These are phyloP conservation scores for Aspergillus sp. DNA, from an alignment of 2,329 filamentous ascomycete genomes.

Conservation along the genomic window DNA sequence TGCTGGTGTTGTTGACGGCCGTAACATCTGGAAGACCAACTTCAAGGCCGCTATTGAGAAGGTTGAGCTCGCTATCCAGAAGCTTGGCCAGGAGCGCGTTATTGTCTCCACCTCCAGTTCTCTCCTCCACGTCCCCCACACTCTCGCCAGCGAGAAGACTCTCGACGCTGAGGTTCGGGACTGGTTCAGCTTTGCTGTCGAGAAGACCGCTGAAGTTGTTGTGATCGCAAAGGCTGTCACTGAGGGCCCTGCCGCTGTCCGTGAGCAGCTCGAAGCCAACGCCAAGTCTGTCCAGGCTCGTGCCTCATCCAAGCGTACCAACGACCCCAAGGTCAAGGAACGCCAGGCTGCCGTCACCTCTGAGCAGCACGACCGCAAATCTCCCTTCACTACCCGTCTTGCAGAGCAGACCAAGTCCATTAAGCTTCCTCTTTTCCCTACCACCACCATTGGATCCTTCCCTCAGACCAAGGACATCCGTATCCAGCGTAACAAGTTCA, in stretches of 20 bases:
- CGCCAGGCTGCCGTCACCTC: slow-evolving; percentile 84
- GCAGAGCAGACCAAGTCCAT: slow-evolving; percentile 87
- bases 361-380: slow-evolving; percentile 89
- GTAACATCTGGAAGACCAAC: slow-evolving; percentile 99
- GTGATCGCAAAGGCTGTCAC: slow-evolving; percentile 96
- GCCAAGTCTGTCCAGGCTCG: slow-evolving; percentile 91
- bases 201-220: slow-evolving; percentile 90
- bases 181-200: slow-evolving; percentile 97
- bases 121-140: slow-evolving; percentile 97
- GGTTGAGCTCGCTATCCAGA: slow-evolving; percentile 86
- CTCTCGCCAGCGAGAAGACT: slow-evolving; percentile 97
- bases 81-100: slow-evolving; percentile 96
- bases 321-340: slow-evolving; percentile 96
- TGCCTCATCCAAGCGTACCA: slow-evolving; percentile 89
- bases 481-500: slow-evolving; percentile 94
- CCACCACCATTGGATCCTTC: slow-evolving; percentile 99
- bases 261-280: slow-evolving; percentile 90
- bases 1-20: slow-evolving; percentile 93
- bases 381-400: slow-evolving; percentile 81
- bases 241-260: slow-evolving; percentile 82
- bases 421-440: slow-evolving; percentile 94
- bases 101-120: slow-evolving; percentile 96
- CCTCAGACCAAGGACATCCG: slow-evolving; percentile 99
- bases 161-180: slow-evolving; percentile 88
- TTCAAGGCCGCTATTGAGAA: slow-evolving; percentile 91